These are phyloP conservation scores for Penicillium pulvis DNA, from an alignment of 495 filamentous ascomycete genomes.

Conservation along the genomic window DNA sequence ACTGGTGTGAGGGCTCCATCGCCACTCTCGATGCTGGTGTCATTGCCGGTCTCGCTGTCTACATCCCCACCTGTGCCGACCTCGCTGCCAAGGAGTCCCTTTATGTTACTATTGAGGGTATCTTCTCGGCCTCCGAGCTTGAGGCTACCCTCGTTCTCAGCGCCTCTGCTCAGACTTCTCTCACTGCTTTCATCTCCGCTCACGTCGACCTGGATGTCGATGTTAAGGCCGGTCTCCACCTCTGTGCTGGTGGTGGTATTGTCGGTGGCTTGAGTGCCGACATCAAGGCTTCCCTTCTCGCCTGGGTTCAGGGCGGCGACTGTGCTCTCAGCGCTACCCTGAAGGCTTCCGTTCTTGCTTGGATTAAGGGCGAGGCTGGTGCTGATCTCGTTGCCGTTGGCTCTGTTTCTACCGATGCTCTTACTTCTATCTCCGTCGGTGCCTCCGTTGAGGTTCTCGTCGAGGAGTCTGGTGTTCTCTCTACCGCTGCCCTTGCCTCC, in stretches of 20 bases:
- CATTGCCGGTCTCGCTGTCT: conserved; percentile 37
- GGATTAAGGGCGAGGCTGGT: conserved; percentile 36
- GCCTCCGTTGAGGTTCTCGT: conserved; percentile 37
- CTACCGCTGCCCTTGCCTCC: conserved; percentile 34
- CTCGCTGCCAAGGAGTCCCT: conserved; percentile 43
- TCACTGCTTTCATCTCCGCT: conserved; percentile 34
- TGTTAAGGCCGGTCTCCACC: conserved; percentile 38
- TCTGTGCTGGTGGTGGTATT: conserved; percentile 43
- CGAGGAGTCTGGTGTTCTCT: conserved; percentile 33
- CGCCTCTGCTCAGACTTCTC: conserved; percentile 32
- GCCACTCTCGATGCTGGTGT: conserved; percentile 24
- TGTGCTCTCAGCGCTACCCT: conserved; percentile 36
- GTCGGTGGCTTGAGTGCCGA: conserved; percentile 36
- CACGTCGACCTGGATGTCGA: conserved; percentile 28
- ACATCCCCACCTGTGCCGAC: conserved; percentile 39
- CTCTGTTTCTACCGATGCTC: conserved; percentile 31
- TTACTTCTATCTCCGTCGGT: conserved; percentile 41
- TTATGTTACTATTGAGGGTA: conserved; percentile 45
- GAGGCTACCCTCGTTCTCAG: conserved; percentile 37
- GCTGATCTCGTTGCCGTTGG: conserved; percentile 34
- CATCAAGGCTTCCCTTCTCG: conserved; percentile 36
- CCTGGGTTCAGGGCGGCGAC: conserved; percentile 32
- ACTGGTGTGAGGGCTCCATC: conserved; percentile 20
- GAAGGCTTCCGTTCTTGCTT: conserved; percentile 37
- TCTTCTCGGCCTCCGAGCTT: conserved; percentile 34